These are phyloP conservation scores for Ocimum tenuiflorum DNA, from an alignment of 257 asterid genomes.

Conservation along the genomic window DNA sequence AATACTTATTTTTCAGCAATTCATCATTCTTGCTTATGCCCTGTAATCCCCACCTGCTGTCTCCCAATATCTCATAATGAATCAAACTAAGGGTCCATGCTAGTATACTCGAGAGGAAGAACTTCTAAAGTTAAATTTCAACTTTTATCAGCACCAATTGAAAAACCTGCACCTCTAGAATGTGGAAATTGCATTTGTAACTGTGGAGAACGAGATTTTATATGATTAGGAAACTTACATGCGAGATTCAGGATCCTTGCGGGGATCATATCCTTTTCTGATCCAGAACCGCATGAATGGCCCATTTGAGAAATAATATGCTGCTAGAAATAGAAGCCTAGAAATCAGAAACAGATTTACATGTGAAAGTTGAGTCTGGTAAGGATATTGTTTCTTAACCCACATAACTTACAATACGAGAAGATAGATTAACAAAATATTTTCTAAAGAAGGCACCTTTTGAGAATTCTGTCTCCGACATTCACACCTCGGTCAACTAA, in stretches of 20 bases:
- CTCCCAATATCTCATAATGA: background rate
- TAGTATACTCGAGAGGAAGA: background rate
- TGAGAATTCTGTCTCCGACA: conserved; percentile 41
- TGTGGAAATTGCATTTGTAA: conserved; percentile 3
- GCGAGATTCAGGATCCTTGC: conserved; percentile 90
- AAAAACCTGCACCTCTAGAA: too few species aligned
- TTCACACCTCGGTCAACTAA: conserved; percentile 54
- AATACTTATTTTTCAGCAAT: background rate
- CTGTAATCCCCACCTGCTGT: background rate
- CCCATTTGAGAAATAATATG: conserved; percentile 87
- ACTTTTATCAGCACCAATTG: background rate
- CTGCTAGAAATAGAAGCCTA: conserved; percentile 80
- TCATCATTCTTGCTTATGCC: background rate
- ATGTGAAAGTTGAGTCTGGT: conserved; percentile 17
- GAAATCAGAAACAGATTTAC: conserved; percentile 19
- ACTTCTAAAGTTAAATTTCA: background rate
- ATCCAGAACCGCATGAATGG: conserved; percentile 86
- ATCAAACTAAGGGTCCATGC: background rate
- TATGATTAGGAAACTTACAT: conserved; percentile 42
- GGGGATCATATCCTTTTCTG: conserved; percentile 95
- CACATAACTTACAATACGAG: conserved; percentile 4
- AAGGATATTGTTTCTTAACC: background rate
- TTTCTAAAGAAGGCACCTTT: conserved; percentile 41
- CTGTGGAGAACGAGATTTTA: background rate
- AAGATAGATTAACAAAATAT: conserved; percentile 14